Base-by-base conservation (phyloP, 2,329 filamentous ascomycete genomes). In the Chlorencoelia australis region DNA sequence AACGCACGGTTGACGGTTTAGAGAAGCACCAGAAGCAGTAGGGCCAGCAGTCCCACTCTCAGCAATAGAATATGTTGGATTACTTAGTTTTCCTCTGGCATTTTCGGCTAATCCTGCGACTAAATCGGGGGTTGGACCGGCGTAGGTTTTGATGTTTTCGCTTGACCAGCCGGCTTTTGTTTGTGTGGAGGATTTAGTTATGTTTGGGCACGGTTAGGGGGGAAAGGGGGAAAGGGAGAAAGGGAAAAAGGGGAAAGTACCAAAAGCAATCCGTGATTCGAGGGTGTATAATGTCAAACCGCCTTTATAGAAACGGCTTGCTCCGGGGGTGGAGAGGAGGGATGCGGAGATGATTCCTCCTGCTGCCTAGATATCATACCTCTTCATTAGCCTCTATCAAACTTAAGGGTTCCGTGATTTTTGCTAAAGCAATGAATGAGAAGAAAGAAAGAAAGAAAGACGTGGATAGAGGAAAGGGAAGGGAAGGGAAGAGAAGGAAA, bases 1-100 rank as follows among this genome's bases (percentile, higher is more conserved):
- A 14, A 53, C 52, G 35, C 41, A 70, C 60, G 74, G 75, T 22
- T 62, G 71, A 25, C 75, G 57, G 52, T 78, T 79, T 43, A 58
- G 61, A 29, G 67, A 70, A 18, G 56, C 57, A 0, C 74, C 75
- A 9, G 69, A 72, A 7, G 69, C 72, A 1, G 69, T 75, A 7
- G 75, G 75, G 1, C 75, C 75, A n/a, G 75, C 75, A 2, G 74
- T 79, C 1, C 75, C 75, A 35, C 67, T 73, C 60, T 79, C 73
- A 37, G 62, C 64, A 6, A 79, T 50, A 7, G 67, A 67, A 50
- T 77, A 79, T 13, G 71, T 76, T n/a, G n/a, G n/a, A 39, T 65
- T 66, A 5, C 62, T 61, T 17, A 79, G 54, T 29, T 65, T 70
- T n/a, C 50, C 57, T n/a, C 74, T 57, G 18, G 74, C 68, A 47